Evolutionary conservation across 768 basidiomycete genomes (phyloP).

Genomic region (Tubosaeta sp.): DNA sequence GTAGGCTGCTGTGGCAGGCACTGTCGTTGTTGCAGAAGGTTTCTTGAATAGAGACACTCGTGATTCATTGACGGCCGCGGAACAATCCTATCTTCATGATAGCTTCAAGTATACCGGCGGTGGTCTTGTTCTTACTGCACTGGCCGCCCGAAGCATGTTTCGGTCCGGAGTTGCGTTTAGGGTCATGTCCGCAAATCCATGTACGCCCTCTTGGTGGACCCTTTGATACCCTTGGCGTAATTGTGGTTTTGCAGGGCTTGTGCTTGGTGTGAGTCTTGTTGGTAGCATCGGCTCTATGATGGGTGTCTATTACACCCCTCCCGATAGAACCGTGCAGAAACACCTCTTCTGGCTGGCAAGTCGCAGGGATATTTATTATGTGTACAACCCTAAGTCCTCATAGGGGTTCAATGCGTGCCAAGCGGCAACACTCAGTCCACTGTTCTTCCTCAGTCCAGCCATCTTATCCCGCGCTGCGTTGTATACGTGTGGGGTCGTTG

Average conservation of each 20-base stretch:
- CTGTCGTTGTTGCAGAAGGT: conserved; percentile 57
- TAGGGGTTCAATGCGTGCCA: conserved; percentile 85
- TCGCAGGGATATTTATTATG: conserved; percentile 2
- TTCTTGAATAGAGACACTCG: conserved; percentile 78
- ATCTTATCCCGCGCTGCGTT: conserved; percentile 83
- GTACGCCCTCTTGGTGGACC: conserved; percentile 34
- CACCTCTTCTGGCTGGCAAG: conserved; percentile 78
- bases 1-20: conserved; percentile 70
- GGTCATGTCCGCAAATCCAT: conserved; percentile 82
- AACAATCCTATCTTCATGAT: conserved; percentile 68
- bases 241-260: conserved; percentile 51
- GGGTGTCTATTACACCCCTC: conserved; percentile 73
- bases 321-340: conserved; percentile 71
- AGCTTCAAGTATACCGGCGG: conserved; percentile 82
- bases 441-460: conserved; percentile 87
- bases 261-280: conserved; percentile 74
- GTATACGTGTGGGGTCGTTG: conserved; percentile 85
- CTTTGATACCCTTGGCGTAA: conserved; percentile 1
- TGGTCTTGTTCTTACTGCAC: conserved; percentile 71
- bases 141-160: conserved; percentile 78
- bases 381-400: conserved; percentile 2
- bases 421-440: conserved; percentile 78
- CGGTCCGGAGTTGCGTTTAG: conserved; percentile 61
- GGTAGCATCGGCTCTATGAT: conserved; percentile 85
- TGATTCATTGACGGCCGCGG: conserved; percentile 55